Evolutionary conservation across 2,329 filamentous ascomycete species (phyloP), one percentile per base, ranked within the genome.

Genomic region (Stagonosporopsis rhizophila): DNA sequence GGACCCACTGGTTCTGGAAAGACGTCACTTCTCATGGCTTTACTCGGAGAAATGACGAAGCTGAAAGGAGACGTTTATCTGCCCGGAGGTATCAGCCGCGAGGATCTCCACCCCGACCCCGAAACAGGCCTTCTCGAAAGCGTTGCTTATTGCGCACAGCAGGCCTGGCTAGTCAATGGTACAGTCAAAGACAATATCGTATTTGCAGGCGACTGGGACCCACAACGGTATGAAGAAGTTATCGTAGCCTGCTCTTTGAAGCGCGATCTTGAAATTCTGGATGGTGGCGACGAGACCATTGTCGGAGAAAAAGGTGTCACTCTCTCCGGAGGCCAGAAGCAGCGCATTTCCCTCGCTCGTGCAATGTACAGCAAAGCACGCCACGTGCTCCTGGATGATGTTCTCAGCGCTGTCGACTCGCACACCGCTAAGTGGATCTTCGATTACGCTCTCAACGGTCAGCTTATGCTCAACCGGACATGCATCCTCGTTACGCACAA

Each of bases 401-500:
- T 96, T 61, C 83, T 99, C 39, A 97, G 93, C 71, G 95, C 95
- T 25, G 95, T 99, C 30, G 95, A 99, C 75, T 96, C 95, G 3
- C 95, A 99, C 69, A 98, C 95, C 0, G 93, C 93, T 2, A 96
- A 97, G 75, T 97, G 96, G 89, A 98, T 99, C 64, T 98, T 98
- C 78, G 90, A 89, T 72, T 90, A 96, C 76, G 96, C 93, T 57
- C 88, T 99, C 61, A 88, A 88, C 66, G 95, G 95, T 2, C 90
- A 91, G 6, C 79, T 99, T 47, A 98, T 99, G 95, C 80, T 84
- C 55, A 83, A 88, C 70, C 87, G 95, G 38, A 98, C 95, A 25
- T 98, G 95, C 75, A 91, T 99, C 50, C 83, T 99, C 39, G 94
- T 99, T 32, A 97, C 95, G 0, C 95, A 99, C 80, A 99, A 98